Percentiles rank a stretch among this genome's conserved stretches.
Conservation (phyloP, 805 yeast species). For the Metschnikowia peoriensis region DNA sequence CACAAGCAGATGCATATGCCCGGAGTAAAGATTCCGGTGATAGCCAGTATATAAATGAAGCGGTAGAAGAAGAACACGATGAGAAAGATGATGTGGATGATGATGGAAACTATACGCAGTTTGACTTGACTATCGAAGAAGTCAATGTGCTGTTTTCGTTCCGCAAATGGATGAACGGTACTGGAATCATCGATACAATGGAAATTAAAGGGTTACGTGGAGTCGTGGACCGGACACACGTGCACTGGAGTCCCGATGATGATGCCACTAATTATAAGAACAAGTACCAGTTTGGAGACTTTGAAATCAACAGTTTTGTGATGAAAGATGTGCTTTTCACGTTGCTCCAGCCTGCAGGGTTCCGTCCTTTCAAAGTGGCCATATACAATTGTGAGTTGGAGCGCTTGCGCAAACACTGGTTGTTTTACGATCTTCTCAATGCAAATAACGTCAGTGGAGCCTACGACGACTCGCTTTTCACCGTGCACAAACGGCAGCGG, state of each 20-base stretch:
- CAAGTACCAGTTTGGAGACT: slow-evolving; percentile 79
- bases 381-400: slow-evolving; percentile 84
- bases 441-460: slow-evolving; percentile 86
- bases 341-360: slow-evolving; percentile 73
- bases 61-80: slow-evolving; percentile 7
- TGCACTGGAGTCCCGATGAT: slow-evolving; percentile 76
- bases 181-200: slow-evolving; percentile 75
- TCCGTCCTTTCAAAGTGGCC: slow-evolving; percentile 83
- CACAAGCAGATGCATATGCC: slow-evolving; percentile 69
- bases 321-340: slow-evolving; percentile 86
- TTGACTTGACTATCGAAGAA: slow-evolving; percentile 85
- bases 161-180: slow-evolving; percentile 84
- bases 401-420: slow-evolving; percentile 85
- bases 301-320: slow-evolving; percentile 79
- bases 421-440: slow-evolving; percentile 80
- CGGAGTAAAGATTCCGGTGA: slow-evolving; percentile 33
- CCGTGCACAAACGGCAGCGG: slow-evolving; percentile 77
- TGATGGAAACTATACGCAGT: slow-evolving; percentile 96
- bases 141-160: slow-evolving; percentile 78
- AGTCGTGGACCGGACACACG: slow-evolving; percentile 86
- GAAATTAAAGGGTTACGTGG: slow-evolving; percentile 87
- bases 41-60: too few relatives aligned
- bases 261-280: slow-evolving; percentile 81
- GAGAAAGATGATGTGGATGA: slow-evolving; percentile 45
- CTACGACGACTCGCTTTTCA: slow-evolving; percentile 89